phyloP scores from a whole-genome alignment of 1,284 basidiomycete species.

The Cutaneotrichosporon cyanovorans region DNA sequence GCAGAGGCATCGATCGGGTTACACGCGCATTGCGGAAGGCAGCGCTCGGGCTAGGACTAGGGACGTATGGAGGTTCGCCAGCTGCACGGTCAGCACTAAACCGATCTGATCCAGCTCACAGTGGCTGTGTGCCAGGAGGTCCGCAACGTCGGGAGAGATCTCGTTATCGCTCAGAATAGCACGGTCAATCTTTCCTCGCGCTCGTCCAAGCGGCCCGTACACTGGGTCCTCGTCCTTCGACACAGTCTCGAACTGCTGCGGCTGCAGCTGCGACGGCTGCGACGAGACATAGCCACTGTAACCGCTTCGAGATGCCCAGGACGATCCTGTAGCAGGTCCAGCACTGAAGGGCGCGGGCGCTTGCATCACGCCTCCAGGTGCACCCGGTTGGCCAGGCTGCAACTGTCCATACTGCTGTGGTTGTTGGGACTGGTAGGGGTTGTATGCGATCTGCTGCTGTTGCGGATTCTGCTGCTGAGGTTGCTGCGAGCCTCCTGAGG shows the following conservation, averaged over 20 bases:
- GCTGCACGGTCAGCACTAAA: slow-evolving; percentile 5
- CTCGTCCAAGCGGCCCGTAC: slow-evolving; percentile 35
- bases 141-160: slow-evolving; percentile 34
- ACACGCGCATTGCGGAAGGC: slow-evolving; percentile 22
- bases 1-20: slow-evolving; percentile 30
- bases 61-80: slow-evolving; percentile 18
- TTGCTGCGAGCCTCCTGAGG: background rate
- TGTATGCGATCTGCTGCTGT: too few relatives aligned
- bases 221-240: slow-evolving; percentile 35
- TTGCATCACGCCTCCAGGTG: background rate
- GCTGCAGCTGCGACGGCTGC: slow-evolving; percentile 10
- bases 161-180: slow-evolving; percentile 31
- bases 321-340: background rate
- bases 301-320: background rate
- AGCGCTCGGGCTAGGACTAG: slow-evolving; percentile 11
- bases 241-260: slow-evolving; percentile 32
- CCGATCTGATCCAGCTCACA: background rate
- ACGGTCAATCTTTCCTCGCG: slow-evolving; percentile 33
- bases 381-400: too few relatives aligned
- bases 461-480: too few relatives aligned
- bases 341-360: background rate
- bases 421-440: too few relatives aligned
- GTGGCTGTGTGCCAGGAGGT: slow-evolving; percentile 20
- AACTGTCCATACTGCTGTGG: too few relatives aligned
- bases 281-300: slow-evolving; percentile 2